phyloP scores from a whole-genome alignment of 352 stramenopile genomes.

The Labyrinthula sp. region DNA sequence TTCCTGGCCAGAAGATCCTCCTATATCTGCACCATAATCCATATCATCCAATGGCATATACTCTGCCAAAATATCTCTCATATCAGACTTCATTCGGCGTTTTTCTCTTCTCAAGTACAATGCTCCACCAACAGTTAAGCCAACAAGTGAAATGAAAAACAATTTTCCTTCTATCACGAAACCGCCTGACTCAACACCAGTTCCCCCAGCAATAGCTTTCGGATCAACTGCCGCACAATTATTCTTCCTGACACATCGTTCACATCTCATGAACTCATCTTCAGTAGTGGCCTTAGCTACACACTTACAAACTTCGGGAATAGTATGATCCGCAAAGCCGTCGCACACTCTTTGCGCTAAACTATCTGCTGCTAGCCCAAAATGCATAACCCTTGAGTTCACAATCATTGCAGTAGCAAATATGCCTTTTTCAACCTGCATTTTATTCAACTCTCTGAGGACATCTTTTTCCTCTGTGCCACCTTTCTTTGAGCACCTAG shows the following conservation, averaged over 20 bases:
- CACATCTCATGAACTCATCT: conserved; percentile 3
- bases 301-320: conserved; percentile 19
- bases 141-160: conserved; percentile 12
- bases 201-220: not conserved
- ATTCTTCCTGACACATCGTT: too few species aligned
- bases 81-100: conserved; percentile 25
- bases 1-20: too few species aligned
- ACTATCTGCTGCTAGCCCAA: conserved; percentile 9
- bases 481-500: too few species aligned
- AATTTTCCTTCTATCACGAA: conserved; percentile 17
- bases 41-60: conserved; percentile 25
- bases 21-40: too few species aligned
- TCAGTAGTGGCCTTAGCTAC: not conserved
- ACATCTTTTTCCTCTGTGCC: too few species aligned
- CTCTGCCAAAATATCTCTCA: conserved; percentile 25
- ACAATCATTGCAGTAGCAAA: conserved; percentile 15
- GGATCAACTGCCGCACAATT: too few species aligned
- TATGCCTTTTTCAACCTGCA: conserved; percentile 7
- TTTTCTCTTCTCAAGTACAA: conserved; percentile 12
- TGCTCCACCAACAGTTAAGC: conserved; percentile 1
- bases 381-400: conserved; percentile 8
- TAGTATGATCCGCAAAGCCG: conserved; percentile 2
- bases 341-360: conserved; percentile 13
- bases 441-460: not conserved
- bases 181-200: not conserved